A percentile compares a stretch with the other conserved stretches of the same genome.
Conservation (phyloP, 768 basidiomycete species). For the Kwoniella sp. region DNA sequence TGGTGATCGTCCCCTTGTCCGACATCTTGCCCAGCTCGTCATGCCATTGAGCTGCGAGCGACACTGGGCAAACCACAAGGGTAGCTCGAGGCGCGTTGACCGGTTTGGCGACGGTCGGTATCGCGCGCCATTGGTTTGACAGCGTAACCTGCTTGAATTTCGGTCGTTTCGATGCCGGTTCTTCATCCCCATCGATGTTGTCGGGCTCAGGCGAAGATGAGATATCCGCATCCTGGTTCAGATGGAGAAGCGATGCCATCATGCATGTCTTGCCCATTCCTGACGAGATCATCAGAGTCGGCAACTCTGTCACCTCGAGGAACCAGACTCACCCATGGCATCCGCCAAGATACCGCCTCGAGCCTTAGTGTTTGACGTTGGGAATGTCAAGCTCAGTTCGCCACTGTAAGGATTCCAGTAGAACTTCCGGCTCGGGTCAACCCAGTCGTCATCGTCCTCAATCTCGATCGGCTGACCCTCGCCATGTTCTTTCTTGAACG, state of each 20-base stretch:
- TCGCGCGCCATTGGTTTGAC: slow-evolving; percentile 45
- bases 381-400: slow-evolving; percentile 79
- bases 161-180: slow-evolving; percentile 33
- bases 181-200: slow-evolving; percentile 20
- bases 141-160: slow-evolving; percentile 49
- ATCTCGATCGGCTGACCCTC: slow-evolving; percentile 65
- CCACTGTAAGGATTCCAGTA: slow-evolving; percentile 52
- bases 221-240: slow-evolving; percentile 56
- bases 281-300: slow-evolving; percentile 1
- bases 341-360: slow-evolving; percentile 88
- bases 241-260: slow-evolving; percentile 83
- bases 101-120: slow-evolving; percentile 50
- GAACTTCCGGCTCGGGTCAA: slow-evolving; percentile 32
- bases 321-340: slow-evolving; percentile 46
- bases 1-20: slow-evolving; percentile 62
- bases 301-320: no score
- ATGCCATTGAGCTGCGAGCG: slow-evolving; percentile 87
- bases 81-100: slow-evolving; percentile 67
- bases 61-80: slow-evolving; percentile 86
- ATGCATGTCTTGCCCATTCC: slow-evolving; percentile 56
- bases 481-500: slow-evolving; percentile 63
- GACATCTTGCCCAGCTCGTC: slow-evolving; percentile 84
- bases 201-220: slow-evolving; percentile 23
- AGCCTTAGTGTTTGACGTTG: slow-evolving; percentile 69
- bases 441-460: slow-evolving; percentile 64